Percentiles rank a stretch among this genome's conserved stretches.
Conservation (phyloP, 2,329 filamentous ascomycete genomes). For the Venturiaceae sp. region DNA sequence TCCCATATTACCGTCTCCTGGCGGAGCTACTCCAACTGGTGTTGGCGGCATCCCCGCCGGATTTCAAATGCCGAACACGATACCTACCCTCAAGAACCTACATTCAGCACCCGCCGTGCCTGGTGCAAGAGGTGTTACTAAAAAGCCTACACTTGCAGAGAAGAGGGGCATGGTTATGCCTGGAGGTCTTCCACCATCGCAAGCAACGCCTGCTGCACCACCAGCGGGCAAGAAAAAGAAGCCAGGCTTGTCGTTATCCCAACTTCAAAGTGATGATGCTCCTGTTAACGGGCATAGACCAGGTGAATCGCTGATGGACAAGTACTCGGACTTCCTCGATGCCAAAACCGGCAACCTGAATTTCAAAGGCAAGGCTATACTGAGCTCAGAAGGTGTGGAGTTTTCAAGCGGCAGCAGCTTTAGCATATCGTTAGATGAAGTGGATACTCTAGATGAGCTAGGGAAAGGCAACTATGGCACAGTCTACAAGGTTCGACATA, state of each 20-base stretch:
- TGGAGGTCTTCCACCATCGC: constrained; percentile 34
- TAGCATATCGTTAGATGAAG: constrained; percentile 89
- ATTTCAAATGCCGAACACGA: constrained; percentile 30
- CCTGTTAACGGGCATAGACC: constrained; percentile 16
- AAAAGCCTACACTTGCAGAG: constrained; percentile 54
- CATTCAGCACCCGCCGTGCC: constrained; percentile 39
- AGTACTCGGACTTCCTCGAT: constrained; percentile 77
- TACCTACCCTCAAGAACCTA: constrained; percentile 30
- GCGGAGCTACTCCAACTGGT: not conserved
- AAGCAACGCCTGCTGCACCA: constrained; percentile 16
- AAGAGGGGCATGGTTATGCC: constrained; percentile 57
- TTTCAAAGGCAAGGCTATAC: constrained; percentile 85
- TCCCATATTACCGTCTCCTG: not conserved
- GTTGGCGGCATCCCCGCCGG: constrained; percentile 18
- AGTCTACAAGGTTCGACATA: constrained; percentile 91
- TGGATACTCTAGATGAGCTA: constrained; percentile 84
- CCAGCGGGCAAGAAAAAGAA: constrained; percentile 26
- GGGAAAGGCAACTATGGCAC: constrained; percentile 98
- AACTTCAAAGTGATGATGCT: constrained; percentile 22
- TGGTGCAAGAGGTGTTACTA: constrained; percentile 23
- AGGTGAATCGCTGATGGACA: constrained; percentile 46
- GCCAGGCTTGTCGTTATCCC: constrained; percentile 32
- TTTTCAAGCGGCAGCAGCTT: constrained; percentile 86
- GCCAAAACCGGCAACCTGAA: constrained; percentile 83
- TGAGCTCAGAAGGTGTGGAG: constrained; percentile 82